Evolutionary conservation across 2,329 filamentous ascomycete genomes (phyloP).

Genomic region (Stagonosporopsis chrysanthemi): DNA sequence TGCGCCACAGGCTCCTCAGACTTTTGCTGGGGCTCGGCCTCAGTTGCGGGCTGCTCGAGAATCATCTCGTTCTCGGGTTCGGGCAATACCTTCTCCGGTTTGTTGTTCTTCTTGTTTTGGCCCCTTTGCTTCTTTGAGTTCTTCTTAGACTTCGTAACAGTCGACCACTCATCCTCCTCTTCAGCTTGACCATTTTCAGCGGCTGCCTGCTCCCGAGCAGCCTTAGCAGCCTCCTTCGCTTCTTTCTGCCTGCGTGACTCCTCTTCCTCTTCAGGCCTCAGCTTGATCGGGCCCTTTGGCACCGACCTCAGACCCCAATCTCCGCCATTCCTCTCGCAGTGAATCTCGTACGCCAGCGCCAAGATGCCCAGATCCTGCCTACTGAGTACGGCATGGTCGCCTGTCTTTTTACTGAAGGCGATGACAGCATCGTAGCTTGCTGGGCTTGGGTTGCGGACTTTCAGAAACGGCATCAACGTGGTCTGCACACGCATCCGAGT

Average conservation of each 20-base stretch:
- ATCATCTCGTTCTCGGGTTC: conserved; percentile 5
- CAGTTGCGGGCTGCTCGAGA: conserved; percentile 12
- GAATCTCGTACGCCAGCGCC: conserved; percentile 92
- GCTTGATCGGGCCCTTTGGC: conserved; percentile 80
- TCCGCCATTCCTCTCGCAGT: conserved; percentile 87
- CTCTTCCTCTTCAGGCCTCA: conserved; percentile 50
- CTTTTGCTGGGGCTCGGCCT: conserved; percentile 20
- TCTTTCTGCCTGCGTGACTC: conserved; percentile 29
- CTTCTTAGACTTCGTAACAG: conserved; percentile 19
- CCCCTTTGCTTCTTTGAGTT: conserved; percentile 22
- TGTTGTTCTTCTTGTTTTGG: conserved; percentile 16
- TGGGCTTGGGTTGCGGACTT: conserved; percentile 74
- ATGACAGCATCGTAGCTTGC: conserved; percentile 81
- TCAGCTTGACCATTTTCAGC: conserved; percentile 7
- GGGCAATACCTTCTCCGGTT: background rate
- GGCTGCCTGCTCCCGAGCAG: conserved; percentile 17
- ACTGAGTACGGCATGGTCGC: conserved; percentile 87
- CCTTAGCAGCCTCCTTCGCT: conserved; percentile 23
- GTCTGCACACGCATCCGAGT: conserved; percentile 84
- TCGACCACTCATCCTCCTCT: conserved; percentile 21
- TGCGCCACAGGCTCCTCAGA: conserved; percentile 18
- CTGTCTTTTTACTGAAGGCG: conserved; percentile 87
- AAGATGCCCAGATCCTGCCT: conserved; percentile 87
- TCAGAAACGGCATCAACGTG: conserved; percentile 84
- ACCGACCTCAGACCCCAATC: conserved; percentile 82